phyloP scores from a whole-genome alignment of 352 stramenopile genomes.

The Halophytophthora batemanensis region DNA sequence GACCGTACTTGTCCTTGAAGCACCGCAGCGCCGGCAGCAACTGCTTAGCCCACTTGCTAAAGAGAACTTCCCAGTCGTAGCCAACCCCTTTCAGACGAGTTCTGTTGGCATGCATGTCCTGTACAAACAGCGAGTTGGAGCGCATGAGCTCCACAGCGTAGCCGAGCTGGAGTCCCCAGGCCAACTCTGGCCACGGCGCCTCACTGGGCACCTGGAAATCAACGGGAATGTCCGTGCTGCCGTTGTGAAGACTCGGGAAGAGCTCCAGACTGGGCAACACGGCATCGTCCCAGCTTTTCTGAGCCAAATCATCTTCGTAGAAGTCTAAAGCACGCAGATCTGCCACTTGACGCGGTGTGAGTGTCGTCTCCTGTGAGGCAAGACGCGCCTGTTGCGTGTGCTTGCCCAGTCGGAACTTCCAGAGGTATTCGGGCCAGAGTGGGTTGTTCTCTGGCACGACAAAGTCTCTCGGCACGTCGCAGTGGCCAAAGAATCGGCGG shows the following conservation, averaged over 20 bases:
- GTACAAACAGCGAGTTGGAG: constrained; percentile 36
- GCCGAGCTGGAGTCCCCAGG: constrained; percentile 43
- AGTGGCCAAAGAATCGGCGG: constrained; percentile 80
- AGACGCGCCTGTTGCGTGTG: constrained; percentile 49
- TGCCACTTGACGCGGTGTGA: constrained; percentile 19
- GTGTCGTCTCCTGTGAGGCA: constrained; percentile 28
- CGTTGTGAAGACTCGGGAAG: constrained; percentile 18
- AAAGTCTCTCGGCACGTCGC: constrained; percentile 87
- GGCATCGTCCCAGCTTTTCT: constrained; percentile 28
- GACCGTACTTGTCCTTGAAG: constrained; percentile 81
- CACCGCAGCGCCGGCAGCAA: constrained; percentile 61
- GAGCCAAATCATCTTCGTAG: constrained; percentile 27
- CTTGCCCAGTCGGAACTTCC: constrained; percentile 72
- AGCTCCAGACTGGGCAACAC: constrained; percentile 45
- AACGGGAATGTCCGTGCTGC: constrained; percentile 31
- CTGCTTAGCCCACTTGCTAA: constrained; percentile 51
- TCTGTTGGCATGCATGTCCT: constrained; percentile 38
- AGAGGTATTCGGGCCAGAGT: constrained; percentile 77
- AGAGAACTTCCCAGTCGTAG: constrained; percentile 59
- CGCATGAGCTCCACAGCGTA: constrained; percentile 56
- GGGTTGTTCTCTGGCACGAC: constrained; percentile 70
- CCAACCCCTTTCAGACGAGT: constrained; percentile 41
- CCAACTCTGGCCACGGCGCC: constrained; percentile 34
- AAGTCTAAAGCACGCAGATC: constrained; percentile 45
- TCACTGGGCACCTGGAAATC: constrained; percentile 61